These are phyloP conservation scores for Colletotrichum melonis DNA, from an alignment of 2,329 filamentous ascomycete species.

Conservation along the genomic window DNA sequence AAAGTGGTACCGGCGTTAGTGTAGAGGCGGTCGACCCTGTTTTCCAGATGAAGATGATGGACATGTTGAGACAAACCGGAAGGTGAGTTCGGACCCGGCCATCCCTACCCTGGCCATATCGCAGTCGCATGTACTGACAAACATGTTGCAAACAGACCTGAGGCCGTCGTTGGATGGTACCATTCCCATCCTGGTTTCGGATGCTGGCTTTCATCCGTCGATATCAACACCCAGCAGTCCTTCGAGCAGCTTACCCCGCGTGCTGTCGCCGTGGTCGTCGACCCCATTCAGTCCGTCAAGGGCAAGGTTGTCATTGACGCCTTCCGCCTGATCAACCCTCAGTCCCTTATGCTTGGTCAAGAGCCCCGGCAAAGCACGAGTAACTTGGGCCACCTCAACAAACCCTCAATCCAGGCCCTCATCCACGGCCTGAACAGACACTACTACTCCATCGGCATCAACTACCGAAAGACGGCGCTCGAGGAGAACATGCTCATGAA, in stretches of 20 bases:
- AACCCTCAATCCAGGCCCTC: slow-evolving; percentile 98
- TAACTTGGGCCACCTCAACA: slow-evolving; percentile 97
- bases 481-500: slow-evolving; percentile 99
- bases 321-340: slow-evolving; percentile 97
- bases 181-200: slow-evolving; percentile 99
- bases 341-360: slow-evolving; percentile 97
- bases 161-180: slow-evolving; percentile 99
- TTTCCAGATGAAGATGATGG: slow-evolving; percentile 99
- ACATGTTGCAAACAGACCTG: slow-evolving; percentile 70
- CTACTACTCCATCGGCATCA: slow-evolving; percentile 99
- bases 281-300: slow-evolving; percentile 99
- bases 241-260: slow-evolving; percentile 98
- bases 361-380: slow-evolving; percentile 98
- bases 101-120: background rate
- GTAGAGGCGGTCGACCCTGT: slow-evolving; percentile 98
- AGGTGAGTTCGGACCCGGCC: slow-evolving; percentile 66
- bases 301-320: slow-evolving; percentile 99
- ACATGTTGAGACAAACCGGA: slow-evolving; percentile 98
- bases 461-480: slow-evolving; percentile 96
- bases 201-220: slow-evolving; percentile 98
- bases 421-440: slow-evolving; percentile 98
- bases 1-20: slow-evolving; percentile 97
- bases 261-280: slow-evolving; percentile 96
- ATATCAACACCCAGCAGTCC: slow-evolving; percentile 99
- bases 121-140: slow-evolving; percentile 17